Evolutionary conservation across 768 basidiomycete genomes (phyloP), one percentile per base, ranked within the genome.

Genomic region (Leucosporidium yakuticum): DNA sequence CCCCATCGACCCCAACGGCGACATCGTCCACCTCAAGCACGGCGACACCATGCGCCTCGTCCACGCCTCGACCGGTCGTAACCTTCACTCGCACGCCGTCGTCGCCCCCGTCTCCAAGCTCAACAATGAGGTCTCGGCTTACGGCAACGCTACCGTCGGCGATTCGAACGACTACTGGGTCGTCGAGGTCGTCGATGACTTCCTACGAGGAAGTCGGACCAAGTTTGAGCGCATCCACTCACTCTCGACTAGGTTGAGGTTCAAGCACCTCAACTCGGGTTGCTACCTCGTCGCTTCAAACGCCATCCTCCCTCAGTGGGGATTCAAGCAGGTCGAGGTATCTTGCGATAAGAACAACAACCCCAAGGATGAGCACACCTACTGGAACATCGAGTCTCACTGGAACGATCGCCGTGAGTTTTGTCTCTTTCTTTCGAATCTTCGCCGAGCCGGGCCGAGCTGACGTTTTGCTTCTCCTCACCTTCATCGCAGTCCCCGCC

Each of bases 381-480:
- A 92, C 76, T 99, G 96, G 96, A 99, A 99, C 77, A 89, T 99
- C 63, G 96, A 99, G 79, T 89, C 86, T 75, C 96, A 99, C 78
- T 92, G 88, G 89, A 99, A 99, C 77, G 88, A 92, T 64, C 85
- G 91, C 76, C 79, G 95, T 97, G 75, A 76, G 94, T 86, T 6
- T 47, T 31, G 29, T 55, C 47, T 27, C 39, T 44, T 31, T n/a
- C 21, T 32, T 11, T 1, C 20, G 4, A 25, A 5, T 21, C n/a
- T 44, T 44, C 39, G 11, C 31, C 32, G 23, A 32, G 36, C 20
- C 34, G 32, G 17, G 19, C 32, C 31, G 31, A 23, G 5, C 31
- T 49, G 68, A 67, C 60, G 50, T 17, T 12, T 62, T 64, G 4
- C 21, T 69, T 20, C 65, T n/a, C 56, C 48, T 53, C n/a, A n/a